A percentile compares a stretch with the other conserved stretches of the same genome.
Evolutionary conservation across 371 early-diverging fungal species (phyloP).

Genomic region (Apophysomyces trapeziformis): DNA sequence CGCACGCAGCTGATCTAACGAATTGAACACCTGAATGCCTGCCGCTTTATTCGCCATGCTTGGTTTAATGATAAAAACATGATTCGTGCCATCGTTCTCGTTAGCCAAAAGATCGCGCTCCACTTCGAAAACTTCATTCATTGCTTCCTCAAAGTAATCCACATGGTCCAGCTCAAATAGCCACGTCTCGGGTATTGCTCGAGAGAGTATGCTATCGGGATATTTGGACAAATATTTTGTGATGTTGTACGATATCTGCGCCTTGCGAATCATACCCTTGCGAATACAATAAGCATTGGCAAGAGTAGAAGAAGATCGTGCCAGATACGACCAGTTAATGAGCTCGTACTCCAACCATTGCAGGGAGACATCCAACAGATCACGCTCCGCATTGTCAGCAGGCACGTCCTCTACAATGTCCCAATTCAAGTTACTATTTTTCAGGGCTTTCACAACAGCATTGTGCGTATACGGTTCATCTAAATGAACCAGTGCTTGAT

Average conservation of each 20-base stretch:
- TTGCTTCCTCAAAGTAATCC: constrained; percentile 74
- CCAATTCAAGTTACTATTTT: constrained; percentile 35
- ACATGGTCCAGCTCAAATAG: constrained; percentile 71
- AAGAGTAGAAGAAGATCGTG: constrained; percentile 28
- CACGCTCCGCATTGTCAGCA: constrained; percentile 25
- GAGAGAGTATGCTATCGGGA: constrained; percentile 55
- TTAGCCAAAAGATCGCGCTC: constrained; percentile 58
- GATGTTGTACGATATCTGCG: constrained; percentile 66
- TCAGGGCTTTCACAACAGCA: constrained; percentile 40
- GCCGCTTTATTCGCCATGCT: constrained; percentile 72
- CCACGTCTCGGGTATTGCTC: constrained; percentile 71
- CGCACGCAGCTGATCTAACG: constrained; percentile 49
- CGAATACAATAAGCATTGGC: constrained; percentile 70
- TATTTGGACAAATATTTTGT: constrained; percentile 62
- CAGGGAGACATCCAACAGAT: constrained; percentile 32
- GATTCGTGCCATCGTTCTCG: constrained; percentile 24
- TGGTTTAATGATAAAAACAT: constrained; percentile 71
- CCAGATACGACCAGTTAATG: constrained; percentile 60
- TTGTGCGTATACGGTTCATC: constrained; percentile 51
- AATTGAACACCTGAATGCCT: constrained; percentile 71
- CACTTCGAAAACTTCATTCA: constrained; percentile 74
- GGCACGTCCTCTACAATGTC: constrained; percentile 22
- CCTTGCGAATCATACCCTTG: constrained; percentile 72
- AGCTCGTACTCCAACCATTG: constrained; percentile 76
- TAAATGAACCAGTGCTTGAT: constrained; percentile 44